Evolutionary conservation across 2,329 filamentous ascomycete species (phyloP).

Genomic region (Fusarium protoensiforme): DNA sequence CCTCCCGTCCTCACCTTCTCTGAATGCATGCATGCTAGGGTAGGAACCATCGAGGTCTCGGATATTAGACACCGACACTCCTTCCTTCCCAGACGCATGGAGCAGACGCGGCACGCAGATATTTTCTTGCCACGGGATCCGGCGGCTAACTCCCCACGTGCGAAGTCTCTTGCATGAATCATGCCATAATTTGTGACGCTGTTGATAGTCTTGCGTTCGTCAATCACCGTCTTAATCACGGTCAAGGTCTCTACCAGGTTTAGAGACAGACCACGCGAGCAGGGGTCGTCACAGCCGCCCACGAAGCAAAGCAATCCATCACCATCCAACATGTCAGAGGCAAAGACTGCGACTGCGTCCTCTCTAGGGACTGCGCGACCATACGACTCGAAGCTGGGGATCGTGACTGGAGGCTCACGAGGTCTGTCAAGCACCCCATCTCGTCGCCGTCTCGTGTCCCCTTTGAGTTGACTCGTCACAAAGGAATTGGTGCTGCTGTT

Average conservation of each 20-base stretch:
- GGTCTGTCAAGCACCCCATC: constrained; percentile 31
- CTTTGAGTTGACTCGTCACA: constrained; percentile 16
- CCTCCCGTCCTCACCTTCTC: background rate
- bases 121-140: constrained; percentile 7
- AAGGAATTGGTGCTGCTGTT: constrained; percentile 71
- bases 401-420: constrained; percentile 49
- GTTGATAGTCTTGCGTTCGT: background rate
- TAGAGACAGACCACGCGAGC: background rate
- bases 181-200: constrained; percentile 5
- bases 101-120: background rate
- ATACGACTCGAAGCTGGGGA: constrained; percentile 48
- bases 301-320: background rate
- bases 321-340: constrained; percentile 32
- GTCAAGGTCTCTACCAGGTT: background rate
- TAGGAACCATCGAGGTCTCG: background rate
- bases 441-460: background rate
- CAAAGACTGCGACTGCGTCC: constrained; percentile 31
- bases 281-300: background rate
- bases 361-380: constrained; percentile 32
- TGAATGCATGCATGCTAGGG: background rate
- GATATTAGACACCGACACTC: constrained; percentile 5
- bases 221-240: background rate
- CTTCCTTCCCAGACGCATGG: background rate
- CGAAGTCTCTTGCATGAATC: background rate
- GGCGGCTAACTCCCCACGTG: background rate